phyloP scores from a whole-genome alignment of 441 rosid species.

The Adansonia rubrostipa region DNA sequence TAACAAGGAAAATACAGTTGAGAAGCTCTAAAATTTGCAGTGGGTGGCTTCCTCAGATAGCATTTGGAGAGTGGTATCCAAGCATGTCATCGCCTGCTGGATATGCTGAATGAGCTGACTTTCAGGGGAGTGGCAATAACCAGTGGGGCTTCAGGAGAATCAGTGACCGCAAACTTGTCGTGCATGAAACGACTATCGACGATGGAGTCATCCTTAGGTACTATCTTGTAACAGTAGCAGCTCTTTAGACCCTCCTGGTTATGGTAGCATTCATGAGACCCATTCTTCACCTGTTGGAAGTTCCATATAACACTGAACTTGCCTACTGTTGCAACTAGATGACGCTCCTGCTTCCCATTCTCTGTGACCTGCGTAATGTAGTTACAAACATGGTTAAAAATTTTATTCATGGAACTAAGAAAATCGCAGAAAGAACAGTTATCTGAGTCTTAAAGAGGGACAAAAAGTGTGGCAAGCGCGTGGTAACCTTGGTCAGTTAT shows the following conservation, averaged over 20 bases:
- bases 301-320: slow-evolving; percentile 97
- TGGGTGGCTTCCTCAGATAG: neutral
- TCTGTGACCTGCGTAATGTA: slow-evolving; percentile 68
- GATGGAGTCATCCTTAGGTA: slow-evolving; percentile 86
- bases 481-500: neutral
- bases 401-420: neutral
- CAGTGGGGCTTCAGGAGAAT: slow-evolving; percentile 95
- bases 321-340: slow-evolving; percentile 94
- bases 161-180: slow-evolving; percentile 85
- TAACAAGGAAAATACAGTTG: slow-evolving; percentile 25
- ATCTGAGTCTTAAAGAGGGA: neutral
- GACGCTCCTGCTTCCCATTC: slow-evolving; percentile 93
- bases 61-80: slow-evolving; percentile 13
- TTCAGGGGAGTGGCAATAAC: slow-evolving; percentile 92
- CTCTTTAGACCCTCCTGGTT: slow-evolving; percentile 93
- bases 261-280: slow-evolving; percentile 85
- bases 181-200: slow-evolving; percentile 99
- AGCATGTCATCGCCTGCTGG: slow-evolving; percentile 60
- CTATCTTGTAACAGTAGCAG: slow-evolving; percentile 96
- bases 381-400: slow-evolving; percentile 11
- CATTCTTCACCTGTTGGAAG: slow-evolving; percentile 90
- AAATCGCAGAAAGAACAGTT: neutral
- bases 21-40: slow-evolving; percentile 20
- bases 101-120: slow-evolving; percentile 97
- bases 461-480: neutral